phyloP scores from a whole-genome alignment of 257 asterid genomes.

The Paraleonurus japonicus region DNA sequence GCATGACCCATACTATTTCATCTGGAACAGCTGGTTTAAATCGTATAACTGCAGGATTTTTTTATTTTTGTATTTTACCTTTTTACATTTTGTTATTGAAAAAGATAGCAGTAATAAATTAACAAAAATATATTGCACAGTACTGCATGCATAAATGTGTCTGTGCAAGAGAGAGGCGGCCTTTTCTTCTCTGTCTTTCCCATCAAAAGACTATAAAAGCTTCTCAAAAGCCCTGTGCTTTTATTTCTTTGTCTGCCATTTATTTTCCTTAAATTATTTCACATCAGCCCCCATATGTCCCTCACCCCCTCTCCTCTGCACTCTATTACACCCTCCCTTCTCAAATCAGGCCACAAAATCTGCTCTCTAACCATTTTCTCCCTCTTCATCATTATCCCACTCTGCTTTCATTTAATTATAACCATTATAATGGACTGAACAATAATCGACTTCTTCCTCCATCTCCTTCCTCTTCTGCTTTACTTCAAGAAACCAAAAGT shows the following conservation, averaged over 20 bases:
- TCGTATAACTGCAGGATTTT: too few relatives aligned
- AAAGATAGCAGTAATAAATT: background rate
- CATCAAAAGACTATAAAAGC: conserved; percentile 53
- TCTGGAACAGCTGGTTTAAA: too few relatives aligned
- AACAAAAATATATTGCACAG: background rate
- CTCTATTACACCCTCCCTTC: background rate
- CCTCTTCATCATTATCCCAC: too few relatives aligned
- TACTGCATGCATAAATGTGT: conserved; percentile 38
- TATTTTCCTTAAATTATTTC: conserved; percentile 49
- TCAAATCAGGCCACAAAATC: too few relatives aligned
- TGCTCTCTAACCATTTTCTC: too few relatives aligned
- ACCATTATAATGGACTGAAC: too few relatives aligned
- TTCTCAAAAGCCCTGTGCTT: conserved; percentile 57
- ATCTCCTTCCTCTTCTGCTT: too few relatives aligned
- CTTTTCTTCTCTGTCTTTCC: conserved; percentile 42
- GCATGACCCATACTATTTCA: too few relatives aligned
- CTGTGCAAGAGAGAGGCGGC: conserved; percentile 28
- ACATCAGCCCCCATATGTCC: conserved; percentile 18
- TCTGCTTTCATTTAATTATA: background rate
- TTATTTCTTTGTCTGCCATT: conserved; percentile 87
- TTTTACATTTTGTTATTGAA: background rate
- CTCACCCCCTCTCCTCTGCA: background rate
- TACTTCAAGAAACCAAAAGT: too few relatives aligned
- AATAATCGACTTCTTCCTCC: too few relatives aligned
- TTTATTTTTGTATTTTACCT: too few relatives aligned